Evolutionary conservation across 495 filamentous ascomycete species (phyloP).

Genomic region (Friedmanniomyces endolithicus): DNA sequence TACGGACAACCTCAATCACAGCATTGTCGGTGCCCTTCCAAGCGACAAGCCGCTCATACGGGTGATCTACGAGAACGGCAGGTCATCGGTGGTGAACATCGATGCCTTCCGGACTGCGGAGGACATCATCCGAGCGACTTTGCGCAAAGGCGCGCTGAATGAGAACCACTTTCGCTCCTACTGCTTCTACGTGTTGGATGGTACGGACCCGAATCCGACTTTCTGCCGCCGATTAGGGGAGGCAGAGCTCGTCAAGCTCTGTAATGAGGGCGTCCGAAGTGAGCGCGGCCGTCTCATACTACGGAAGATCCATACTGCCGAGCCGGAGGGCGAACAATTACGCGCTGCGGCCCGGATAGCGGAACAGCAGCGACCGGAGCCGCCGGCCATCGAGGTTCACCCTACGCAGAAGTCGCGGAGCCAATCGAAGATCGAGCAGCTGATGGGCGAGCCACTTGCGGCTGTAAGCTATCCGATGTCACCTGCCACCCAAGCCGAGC

Average conservation of each 20-base stretch:
- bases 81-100: conserved; percentile 81
- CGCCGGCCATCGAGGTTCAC: conserved; percentile 37
- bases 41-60: conserved; percentile 70
- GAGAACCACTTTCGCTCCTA: conserved; percentile 36
- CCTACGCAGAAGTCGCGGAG: conserved; percentile 52
- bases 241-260: conserved; percentile 73
- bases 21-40: conserved; percentile 59
- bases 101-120: conserved; percentile 80
- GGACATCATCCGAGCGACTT: conserved; percentile 72
- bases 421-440: conserved; percentile 64
- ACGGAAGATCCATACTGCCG: conserved; percentile 72
- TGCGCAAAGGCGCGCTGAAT: conserved; percentile 58
- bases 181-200: conserved; percentile 49
- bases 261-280: conserved; percentile 55
- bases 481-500: conserved; percentile 45
- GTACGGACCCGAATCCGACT: conserved; percentile 64
- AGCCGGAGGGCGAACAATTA: conserved; percentile 70
- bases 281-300: conserved; percentile 87
- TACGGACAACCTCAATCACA: conserved; percentile 56
- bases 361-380: conserved; percentile 62
- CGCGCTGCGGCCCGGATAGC: conserved; percentile 71
- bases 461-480: conserved; percentile 73
- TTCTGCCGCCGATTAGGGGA: conserved; percentile 71
- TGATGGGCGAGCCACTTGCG: conserved; percentile 74
- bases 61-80: conserved; percentile 72